Evolutionary conservation across 1,284 basidiomycete species (phyloP).

Genomic region (Leccinum solheimii): DNA sequence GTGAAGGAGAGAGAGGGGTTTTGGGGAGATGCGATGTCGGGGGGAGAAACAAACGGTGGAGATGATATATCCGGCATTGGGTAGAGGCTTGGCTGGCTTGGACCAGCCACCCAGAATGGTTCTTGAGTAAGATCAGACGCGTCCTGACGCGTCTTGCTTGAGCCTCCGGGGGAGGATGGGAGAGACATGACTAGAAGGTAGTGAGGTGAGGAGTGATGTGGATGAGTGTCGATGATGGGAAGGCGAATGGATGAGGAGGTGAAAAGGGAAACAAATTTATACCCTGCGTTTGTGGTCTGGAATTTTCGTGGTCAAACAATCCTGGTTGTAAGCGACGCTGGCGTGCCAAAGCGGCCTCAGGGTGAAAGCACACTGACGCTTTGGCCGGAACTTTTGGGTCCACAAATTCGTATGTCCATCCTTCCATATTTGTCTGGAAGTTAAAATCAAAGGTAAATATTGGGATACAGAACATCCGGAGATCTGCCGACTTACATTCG

Average conservation of each 20-base stretch:
- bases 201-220: too few species aligned
- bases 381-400: background rate
- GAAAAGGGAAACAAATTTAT: slow-evolving; percentile 3
- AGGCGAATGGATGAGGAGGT: background rate
- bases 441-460: too few species aligned
- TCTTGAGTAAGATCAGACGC: background rate
- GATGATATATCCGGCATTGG: background rate
- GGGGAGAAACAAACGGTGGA: background rate
- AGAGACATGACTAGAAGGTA: slow-evolving; percentile 4
- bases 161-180: background rate
- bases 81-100: background rate
- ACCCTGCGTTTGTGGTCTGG: background rate
- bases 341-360: slow-evolving; percentile 4
- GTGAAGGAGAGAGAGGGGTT: too few species aligned
- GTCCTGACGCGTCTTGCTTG: background rate
- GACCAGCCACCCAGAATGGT: too few species aligned
- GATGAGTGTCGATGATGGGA: background rate
- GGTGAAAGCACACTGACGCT: slow-evolving; percentile 1
- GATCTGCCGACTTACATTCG: too few species aligned
- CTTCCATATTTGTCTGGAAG: too few species aligned
- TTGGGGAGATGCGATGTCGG: too few species aligned
- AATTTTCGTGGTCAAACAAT: background rate
- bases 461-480: too few species aligned
- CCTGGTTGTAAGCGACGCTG: background rate
- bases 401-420: too few species aligned